phyloP scores from a whole-genome alignment of 2,329 filamentous ascomycete genomes.

The Xylaria sp. region DNA sequence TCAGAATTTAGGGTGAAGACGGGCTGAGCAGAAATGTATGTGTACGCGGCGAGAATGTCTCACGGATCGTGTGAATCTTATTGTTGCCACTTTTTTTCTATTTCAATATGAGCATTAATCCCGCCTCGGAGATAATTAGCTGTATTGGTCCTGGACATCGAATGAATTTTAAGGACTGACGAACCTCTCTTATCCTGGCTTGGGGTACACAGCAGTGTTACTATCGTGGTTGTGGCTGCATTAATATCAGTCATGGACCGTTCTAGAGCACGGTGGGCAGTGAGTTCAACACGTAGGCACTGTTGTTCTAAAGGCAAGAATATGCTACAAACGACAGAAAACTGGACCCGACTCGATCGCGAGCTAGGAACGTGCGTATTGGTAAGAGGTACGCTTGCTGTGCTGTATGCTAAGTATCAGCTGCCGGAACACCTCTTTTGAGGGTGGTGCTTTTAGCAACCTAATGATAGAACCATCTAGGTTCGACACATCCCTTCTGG shows the following conservation, averaged over 20 bases:
- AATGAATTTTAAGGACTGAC: background rate
- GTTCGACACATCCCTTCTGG: too few relatives aligned
- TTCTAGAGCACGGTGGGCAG: slow-evolving; percentile 35
- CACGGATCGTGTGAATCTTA: background rate
- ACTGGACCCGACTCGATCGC: too few relatives aligned
- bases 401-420: background rate
- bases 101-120: slow-evolving; percentile 4
- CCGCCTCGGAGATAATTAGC: slow-evolving; percentile 3
- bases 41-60: slow-evolving; percentile 18
- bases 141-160: slow-evolving; percentile 6
- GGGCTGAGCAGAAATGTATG: background rate
- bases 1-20: slow-evolving; percentile 13
- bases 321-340: too few relatives aligned
- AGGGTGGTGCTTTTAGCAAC: too few relatives aligned
- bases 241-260: slow-evolving; percentile 30
- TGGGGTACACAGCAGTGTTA: slow-evolving; percentile 9
- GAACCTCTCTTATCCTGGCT: background rate
- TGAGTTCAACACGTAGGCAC: too few relatives aligned
- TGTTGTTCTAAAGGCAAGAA: background rate
- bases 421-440: background rate
- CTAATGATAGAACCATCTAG: too few relatives aligned
- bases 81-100: background rate
- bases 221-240: slow-evolving; percentile 23
- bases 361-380: too few relatives aligned
- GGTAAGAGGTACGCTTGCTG: background rate